A percentile compares a stretch with the other conserved stretches of the same genome.
These are phyloP conservation scores for Calonectria montana DNA, from an alignment of 2,329 filamentous ascomycete genomes.

Conservation along the genomic window DNA sequence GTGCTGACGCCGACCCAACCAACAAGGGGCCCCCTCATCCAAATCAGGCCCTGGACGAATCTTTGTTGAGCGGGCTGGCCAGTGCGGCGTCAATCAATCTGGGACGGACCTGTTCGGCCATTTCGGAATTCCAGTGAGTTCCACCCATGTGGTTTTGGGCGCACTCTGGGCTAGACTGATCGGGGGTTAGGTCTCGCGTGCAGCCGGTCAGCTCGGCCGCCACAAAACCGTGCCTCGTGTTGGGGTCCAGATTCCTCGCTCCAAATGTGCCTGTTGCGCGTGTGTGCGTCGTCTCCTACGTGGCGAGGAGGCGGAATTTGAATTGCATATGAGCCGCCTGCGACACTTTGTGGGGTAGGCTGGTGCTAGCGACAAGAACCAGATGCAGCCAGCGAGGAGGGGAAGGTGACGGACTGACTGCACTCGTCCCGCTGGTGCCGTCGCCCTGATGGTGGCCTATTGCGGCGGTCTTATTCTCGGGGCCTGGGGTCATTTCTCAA, in stretches of 20 bases:
- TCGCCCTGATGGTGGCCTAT: slow-evolving; percentile 3
- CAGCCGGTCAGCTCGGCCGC: not conserved
- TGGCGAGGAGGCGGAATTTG: not conserved
- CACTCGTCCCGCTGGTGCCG: not conserved
- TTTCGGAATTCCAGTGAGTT: not conserved
- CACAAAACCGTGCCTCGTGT: not conserved
- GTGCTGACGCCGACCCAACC: slow-evolving; percentile 6
- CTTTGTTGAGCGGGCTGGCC: not conserved
- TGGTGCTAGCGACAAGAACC: not conserved
- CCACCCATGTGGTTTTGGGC: not conserved
- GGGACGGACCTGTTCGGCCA: not conserved
- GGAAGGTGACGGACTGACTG: not conserved
- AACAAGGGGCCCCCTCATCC: not conserved
- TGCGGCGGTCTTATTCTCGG: not conserved
- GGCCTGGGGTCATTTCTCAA: not conserved
- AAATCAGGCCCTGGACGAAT: not conserved
- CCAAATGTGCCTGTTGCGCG: not conserved
- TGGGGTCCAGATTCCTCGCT: not conserved
- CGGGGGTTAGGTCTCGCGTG: slow-evolving; percentile 7
- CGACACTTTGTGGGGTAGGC: not conserved
- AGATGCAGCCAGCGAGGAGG: not conserved
- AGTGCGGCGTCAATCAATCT: not conserved
- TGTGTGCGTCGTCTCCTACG: not conserved
- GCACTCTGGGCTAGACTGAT: not conserved
- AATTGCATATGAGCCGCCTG: not conserved